These are phyloP conservation scores for Carpediemonas membranifera DNA, from an alignment of 78 protist species.

Conservation along the genomic window DNA sequence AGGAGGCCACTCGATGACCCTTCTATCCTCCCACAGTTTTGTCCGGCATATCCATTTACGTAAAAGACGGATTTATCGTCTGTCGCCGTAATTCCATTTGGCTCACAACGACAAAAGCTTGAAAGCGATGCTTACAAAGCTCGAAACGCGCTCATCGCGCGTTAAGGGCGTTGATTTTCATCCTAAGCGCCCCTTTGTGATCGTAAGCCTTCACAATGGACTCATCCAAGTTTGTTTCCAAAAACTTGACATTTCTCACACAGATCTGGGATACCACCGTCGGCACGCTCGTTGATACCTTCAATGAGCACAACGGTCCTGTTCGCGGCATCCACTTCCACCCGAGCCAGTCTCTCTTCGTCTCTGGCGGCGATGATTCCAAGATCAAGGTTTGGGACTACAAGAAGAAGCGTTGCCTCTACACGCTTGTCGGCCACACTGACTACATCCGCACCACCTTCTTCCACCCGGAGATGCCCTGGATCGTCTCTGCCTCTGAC, in stretches of 20 bases:
- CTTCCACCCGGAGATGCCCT: constrained; percentile 85
- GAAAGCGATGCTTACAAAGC: background rate
- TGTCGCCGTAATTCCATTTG: too few relatives aligned
- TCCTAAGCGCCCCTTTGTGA: constrained; percentile 87
- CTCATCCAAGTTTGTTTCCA: too few relatives aligned
- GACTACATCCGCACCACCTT: constrained; percentile 94
- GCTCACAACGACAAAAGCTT: too few relatives aligned
- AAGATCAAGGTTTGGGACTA: constrained; percentile 70
- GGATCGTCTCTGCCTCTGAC: constrained; percentile 89
- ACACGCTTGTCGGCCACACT: constrained; percentile 82
- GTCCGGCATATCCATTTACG: too few relatives aligned
- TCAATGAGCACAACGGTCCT: constrained; percentile 96
- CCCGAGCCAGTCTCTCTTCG: constrained; percentile 87
- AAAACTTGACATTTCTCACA: too few relatives aligned
- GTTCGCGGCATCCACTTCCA: constrained; percentile 94
- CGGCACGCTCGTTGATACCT: constrained; percentile 80
- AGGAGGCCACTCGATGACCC: too few relatives aligned
- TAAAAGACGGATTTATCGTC: too few relatives aligned
- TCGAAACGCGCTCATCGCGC: constrained; percentile 10
- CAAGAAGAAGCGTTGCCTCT: constrained; percentile 85
- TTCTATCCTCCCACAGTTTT: too few relatives aligned
- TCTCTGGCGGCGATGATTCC: constrained; percentile 96
- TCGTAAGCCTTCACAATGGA: constrained; percentile 88
- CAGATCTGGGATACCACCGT: constrained; percentile 94
- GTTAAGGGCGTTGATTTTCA: constrained; percentile 91